These are phyloP conservation scores for Diplodia mutila DNA, from an alignment of 2,329 filamentous ascomycete genomes.

Conservation along the genomic window DNA sequence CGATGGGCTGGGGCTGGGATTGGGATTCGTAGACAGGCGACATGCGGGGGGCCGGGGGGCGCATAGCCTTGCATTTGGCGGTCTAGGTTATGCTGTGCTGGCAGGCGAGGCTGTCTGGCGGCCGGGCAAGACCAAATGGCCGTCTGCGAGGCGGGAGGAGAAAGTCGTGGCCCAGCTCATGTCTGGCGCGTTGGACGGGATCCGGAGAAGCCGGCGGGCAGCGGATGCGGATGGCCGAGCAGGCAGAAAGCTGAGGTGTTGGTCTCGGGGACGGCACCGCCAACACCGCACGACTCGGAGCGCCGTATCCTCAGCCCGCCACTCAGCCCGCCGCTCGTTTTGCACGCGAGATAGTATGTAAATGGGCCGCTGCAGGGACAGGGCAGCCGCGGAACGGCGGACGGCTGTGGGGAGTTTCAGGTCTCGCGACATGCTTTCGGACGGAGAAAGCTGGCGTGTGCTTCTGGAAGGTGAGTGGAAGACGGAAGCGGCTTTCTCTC, in stretches of 20 bases:
- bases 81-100: constrained; percentile 22
- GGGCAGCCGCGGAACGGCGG: constrained; percentile 6
- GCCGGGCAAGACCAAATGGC: no score
- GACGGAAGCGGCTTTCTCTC: constrained; percentile 4
- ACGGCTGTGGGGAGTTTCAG: background rate
- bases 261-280: background rate
- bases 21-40: constrained; percentile 7
- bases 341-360: no score
- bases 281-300: constrained; percentile 3
- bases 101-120: constrained; percentile 18
- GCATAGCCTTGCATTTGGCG: constrained; percentile 19
- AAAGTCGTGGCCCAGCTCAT: background rate
- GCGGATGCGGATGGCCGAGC: constrained; percentile 1
- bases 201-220: background rate
- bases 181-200: constrained; percentile 14
- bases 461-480: constrained; percentile 19
- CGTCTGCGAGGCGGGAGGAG: background rate
- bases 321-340: no score
- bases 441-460: background rate
- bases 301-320: background rate
- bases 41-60: constrained; percentile 5
- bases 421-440: background rate
- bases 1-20: constrained; percentile 14
- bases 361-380: constrained; percentile 9
- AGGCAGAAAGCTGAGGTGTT: background rate